Evolutionary conservation across 768 basidiomycete species (phyloP), one percentile per base, ranked within the genome.

Genomic region (Nidularia sp.): DNA sequence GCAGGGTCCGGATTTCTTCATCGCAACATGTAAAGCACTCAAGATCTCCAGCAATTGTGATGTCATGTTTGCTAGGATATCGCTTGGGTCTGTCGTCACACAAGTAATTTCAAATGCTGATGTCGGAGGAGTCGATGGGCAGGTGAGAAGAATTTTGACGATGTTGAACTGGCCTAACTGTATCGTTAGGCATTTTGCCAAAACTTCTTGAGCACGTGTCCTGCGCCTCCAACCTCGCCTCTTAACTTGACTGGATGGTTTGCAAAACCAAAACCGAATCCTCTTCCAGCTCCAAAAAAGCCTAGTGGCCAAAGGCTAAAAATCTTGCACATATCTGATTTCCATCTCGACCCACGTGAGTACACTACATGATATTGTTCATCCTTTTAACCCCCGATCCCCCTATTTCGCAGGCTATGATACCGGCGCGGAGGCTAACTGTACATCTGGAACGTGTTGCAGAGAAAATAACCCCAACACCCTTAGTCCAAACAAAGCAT

Each of bases 301-400:
- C 76, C 78, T 12, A 86, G 81, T 43, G 87, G 87, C 9, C 66
- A 86, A 59, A 74, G 81, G 35, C 68, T 89, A 42, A 89, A 87
- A 62, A 82, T 90, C 0, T 66, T 91, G 52, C 89, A 90, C 62
- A 51, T 91, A n/a, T 88, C 86, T 1, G 88, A 90, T 60, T 73
- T 88, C 52, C 89, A 90, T 63, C 67, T 91, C 48, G 88, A 90
- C 64, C 84, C 88, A 36, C 77, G 87, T 85, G 57, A 47, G 77
- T 59, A 12, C 34, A 32, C 42, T 46, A 41, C 49, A 29, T 10
- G 35, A 35, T 43, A 45, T 46, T 31, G 4, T 34, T 48, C 12
- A 34, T 2, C 32, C 34, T 12, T 34, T 12, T 12, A 32, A 48
- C 12, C 47, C 13, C 8, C 12, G 33, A 22, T 33, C 15, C 10